Conservation (phyloP, 176 grass and related monocot species). For the bread wheat (Triticum aestivum) region IWGSC_CS_RefSeq_v2.1 NC_057805.1:293238617-293239116, state of each 20-base stretch:
- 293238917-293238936: background rate
- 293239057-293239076: conserved; percentile 29
- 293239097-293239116: conserved; percentile 21
- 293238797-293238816: background rate
- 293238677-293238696: too few relatives aligned
- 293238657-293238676: too few relatives aligned
- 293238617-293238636: too few relatives aligned
- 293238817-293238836: background rate
- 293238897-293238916: background rate
- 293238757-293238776: conserved; percentile 8
- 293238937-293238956: conserved; percentile 1
- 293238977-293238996: background rate
- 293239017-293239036: conserved; percentile 18
- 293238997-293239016: conserved; percentile 4
- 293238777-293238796: background rate
- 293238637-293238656: too few relatives aligned
- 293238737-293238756: background rate
- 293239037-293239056: conserved; percentile 47
- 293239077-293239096: conserved; percentile 13
- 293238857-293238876: background rate
- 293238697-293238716: background rate
- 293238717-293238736: background rate
- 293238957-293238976: background rate
- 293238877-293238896: background rate
- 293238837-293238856: background rate